Conservation (phyloP, 73 alveolate species). For the Uronychia setigera region DNA sequence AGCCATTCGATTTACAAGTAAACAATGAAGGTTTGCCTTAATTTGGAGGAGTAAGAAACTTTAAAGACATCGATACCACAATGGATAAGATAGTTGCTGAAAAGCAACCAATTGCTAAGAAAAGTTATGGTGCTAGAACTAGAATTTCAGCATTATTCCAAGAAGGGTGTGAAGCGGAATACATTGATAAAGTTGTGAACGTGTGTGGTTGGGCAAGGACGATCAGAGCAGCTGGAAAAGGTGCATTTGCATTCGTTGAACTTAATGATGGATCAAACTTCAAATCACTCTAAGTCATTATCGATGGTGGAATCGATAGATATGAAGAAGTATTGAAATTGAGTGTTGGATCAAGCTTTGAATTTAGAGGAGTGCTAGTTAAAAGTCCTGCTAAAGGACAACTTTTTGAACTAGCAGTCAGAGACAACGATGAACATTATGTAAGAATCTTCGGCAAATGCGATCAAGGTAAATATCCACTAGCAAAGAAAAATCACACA, state of each 20-base stretch:
- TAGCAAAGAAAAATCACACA: constrained; percentile 93
- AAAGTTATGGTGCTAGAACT: constrained; percentile 58
- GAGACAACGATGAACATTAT: constrained; percentile 62
- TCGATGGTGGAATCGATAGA: constrained; percentile 68
- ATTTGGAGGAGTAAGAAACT: neutral
- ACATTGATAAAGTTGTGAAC: constrained; percentile 75
- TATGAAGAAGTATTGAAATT: constrained; percentile 62
- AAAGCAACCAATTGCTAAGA: neutral
- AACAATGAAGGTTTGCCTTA: neutral
- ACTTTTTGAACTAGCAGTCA: constrained; percentile 88
- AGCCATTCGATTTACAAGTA: neutral
- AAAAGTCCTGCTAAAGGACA: constrained; percentile 96
- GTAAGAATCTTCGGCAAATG: constrained; percentile 86
- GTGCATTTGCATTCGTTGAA: constrained; percentile 86
- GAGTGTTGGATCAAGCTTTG: constrained; percentile 80
- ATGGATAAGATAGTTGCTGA: neutral
- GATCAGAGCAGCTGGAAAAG: constrained; percentile 88
- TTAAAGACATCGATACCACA: neutral
- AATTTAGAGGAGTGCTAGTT: constrained; percentile 82
- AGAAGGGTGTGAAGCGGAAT: constrained; percentile 51
- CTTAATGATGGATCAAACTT: constrained; percentile 95
- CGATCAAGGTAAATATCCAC: constrained; percentile 94
- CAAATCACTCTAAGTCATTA: constrained; percentile 87
- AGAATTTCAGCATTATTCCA: constrained; percentile 59
- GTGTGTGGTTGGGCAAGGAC: constrained; percentile 99